A percentile compares a stretch with the other conserved stretches of the same genome.
Evolutionary conservation across 2,329 filamentous ascomycete genomes (phyloP).

Genomic region (Lachnellula cervina): DNA sequence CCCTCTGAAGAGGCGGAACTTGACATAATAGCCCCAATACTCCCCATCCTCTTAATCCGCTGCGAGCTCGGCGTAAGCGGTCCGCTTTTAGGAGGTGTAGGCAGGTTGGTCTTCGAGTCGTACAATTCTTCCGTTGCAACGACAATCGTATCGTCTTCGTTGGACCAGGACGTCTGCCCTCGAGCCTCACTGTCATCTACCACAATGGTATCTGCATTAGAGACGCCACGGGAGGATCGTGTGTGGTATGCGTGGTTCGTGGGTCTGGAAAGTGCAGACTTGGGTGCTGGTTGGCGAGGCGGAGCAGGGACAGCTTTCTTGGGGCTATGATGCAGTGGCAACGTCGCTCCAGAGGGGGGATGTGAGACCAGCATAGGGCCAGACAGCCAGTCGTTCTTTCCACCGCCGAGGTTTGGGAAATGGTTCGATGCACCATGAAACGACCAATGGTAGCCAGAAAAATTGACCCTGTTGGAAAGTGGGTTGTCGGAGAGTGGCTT

Average conservation of each 20-base stretch:
- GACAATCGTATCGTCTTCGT: slow-evolving; percentile 8
- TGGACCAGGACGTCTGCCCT: background rate
- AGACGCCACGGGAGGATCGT: background rate
- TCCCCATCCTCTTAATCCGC: slow-evolving; percentile 24
- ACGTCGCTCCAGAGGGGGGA: slow-evolving; percentile 12
- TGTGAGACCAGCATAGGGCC: slow-evolving; percentile 7
- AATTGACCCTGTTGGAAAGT: background rate
- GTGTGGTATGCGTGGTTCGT: slow-evolving; percentile 9
- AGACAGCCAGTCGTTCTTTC: background rate
- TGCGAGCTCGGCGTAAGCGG: slow-evolving; percentile 16
- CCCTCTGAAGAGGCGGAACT: slow-evolving; percentile 10
- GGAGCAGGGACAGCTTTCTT: slow-evolving; percentile 1
- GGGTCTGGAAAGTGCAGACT: slow-evolving; percentile 2
- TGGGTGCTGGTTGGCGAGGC: background rate
- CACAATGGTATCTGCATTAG: background rate
- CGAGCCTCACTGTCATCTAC: background rate
- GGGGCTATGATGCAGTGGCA: slow-evolving; percentile 10
- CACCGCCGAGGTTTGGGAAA: slow-evolving; percentile 13
- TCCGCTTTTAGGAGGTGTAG: slow-evolving; percentile 15
- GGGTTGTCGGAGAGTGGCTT: background rate
- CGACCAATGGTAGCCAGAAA: slow-evolving; percentile 4
- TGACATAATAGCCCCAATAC: slow-evolving; percentile 23
- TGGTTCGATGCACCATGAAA: slow-evolving; percentile 13
- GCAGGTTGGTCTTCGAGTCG: slow-evolving; percentile 1
- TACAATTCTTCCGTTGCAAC: slow-evolving; percentile 1